Conservation (phyloP, 768 basidiomycete species). For the Tylopilus rubrobrunneus region DNA sequence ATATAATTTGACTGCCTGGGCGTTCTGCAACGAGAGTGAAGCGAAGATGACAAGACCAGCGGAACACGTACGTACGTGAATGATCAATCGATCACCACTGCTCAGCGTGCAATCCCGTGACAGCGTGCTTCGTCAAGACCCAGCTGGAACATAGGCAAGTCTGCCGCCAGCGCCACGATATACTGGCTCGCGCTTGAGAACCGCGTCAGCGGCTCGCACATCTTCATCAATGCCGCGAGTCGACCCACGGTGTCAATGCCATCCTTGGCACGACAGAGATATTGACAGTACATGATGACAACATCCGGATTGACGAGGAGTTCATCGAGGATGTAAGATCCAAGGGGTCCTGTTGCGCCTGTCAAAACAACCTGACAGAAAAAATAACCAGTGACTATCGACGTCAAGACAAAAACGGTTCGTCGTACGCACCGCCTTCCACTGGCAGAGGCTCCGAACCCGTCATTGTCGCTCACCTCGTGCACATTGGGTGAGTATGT, state of each 20-base stretch:
- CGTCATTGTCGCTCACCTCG: slow-evolving; percentile 12
- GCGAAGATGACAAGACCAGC: neutral
- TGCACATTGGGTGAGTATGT: neutral
- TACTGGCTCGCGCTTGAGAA: slow-evolving; percentile 16
- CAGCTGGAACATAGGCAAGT: slow-evolving; percentile 37
- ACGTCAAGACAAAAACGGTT: neutral
- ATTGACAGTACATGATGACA: slow-evolving; percentile 39
- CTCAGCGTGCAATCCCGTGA: slow-evolving; percentile 29
- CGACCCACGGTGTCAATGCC: slow-evolving; percentile 41
- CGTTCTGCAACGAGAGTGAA: slow-evolving; percentile 34
- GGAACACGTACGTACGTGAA: slow-evolving; percentile 35
- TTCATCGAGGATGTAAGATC: slow-evolving; percentile 41
- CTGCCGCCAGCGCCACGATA: slow-evolving; percentile 40
- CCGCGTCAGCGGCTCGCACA: slow-evolving; percentile 29
- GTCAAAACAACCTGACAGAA: slow-evolving; percentile 36
- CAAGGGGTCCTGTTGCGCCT: slow-evolving; percentile 41
- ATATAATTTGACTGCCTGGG: slow-evolving; percentile 54
- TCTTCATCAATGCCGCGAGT: slow-evolving; percentile 38
- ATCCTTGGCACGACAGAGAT: slow-evolving; percentile 42
- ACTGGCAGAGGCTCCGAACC: neutral
- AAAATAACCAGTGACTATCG: neutral
- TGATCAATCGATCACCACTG: slow-evolving; percentile 43
- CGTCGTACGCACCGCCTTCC: slow-evolving; percentile 13
- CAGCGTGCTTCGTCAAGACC: slow-evolving; percentile 39
- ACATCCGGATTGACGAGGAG: slow-evolving; percentile 37